Evolutionary conservation across 2,329 filamentous ascomycete genomes (phyloP).

Genomic region (Tolypocladium paradoxum): DNA sequence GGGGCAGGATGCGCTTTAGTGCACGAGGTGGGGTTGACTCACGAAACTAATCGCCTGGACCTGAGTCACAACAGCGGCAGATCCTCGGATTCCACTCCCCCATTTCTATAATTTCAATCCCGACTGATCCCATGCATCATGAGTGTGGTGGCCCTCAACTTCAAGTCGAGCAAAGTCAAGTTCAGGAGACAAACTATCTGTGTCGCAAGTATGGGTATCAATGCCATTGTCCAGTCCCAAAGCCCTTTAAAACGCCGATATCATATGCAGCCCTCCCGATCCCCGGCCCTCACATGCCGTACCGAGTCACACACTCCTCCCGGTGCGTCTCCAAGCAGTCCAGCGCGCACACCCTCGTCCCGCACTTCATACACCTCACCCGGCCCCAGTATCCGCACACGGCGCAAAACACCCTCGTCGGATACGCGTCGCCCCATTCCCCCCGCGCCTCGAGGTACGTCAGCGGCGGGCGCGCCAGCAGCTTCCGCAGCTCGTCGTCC

Average conservation of each 20-base stretch:
- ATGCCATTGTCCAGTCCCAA: constrained; percentile 1
- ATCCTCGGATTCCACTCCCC: constrained; percentile 13
- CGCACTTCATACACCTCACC: constrained; percentile 67
- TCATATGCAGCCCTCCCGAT: background rate
- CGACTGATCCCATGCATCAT: background rate
- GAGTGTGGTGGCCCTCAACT: background rate
- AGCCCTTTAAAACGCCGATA: constrained; percentile 6
- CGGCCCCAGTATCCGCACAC: constrained; percentile 76
- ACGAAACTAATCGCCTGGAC: constrained; percentile 5
- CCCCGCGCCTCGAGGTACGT: constrained; percentile 55
- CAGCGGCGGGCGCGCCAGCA: constrained; percentile 54
- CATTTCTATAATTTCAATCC: background rate
- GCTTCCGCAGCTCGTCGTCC: constrained; percentile 49
- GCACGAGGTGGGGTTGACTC: constrained; percentile 24
- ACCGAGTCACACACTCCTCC: constrained; percentile 59
- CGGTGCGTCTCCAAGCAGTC: constrained; percentile 63
- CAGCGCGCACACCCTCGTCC: constrained; percentile 65
- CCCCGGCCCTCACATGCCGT: constrained; percentile 32
- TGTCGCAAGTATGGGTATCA: constrained; percentile 6
- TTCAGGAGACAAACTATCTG: background rate
- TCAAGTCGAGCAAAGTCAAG: background rate
- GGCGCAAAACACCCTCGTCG: constrained; percentile 59
- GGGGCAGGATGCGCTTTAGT: constrained; percentile 17
- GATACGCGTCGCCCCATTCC: constrained; percentile 36
- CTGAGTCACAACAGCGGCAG: constrained; percentile 8